Base-by-base conservation (phyloP, 257 asterid species). In the Nicotiana sylvestris region DNA sequence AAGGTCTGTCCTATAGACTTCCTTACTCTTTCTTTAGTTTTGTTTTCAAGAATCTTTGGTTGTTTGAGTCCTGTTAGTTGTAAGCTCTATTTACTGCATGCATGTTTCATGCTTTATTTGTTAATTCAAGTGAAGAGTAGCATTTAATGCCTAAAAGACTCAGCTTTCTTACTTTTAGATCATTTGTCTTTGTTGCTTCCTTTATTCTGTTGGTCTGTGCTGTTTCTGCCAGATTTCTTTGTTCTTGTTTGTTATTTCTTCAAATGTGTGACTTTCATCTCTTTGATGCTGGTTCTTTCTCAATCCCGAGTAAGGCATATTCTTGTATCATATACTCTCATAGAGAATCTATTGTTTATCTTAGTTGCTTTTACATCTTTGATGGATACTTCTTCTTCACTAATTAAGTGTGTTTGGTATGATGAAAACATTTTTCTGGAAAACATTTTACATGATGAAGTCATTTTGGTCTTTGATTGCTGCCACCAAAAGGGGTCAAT, bases 1-100 rank as follows among this genome's bases (percentile, higher is more conserved):
- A 81, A 88, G 96, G 96, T 91, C 85, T 84, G 86, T 66, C 78
- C 84, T 81, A 29, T 77, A 79, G 83, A 77, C 61, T 67, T 84
- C 58, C 80, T 67, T 83, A 66, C 82, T 60, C 85, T 83, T 37
- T 56, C n/a, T 76, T 30, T 58, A 46, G 58, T 43, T 70, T 29
- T 46, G 11, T 49, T 62, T 25, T 72, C 78, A 56, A 46, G 39
- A 49, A 74, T 46, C 79, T 74, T 43, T 74, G 62, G 51, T 32
- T 85, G n/a, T 3, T 68, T 15, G 58, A 56, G 13, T n/a, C 4
- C 2, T 82, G 2, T 51, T 27, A 15, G 64, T n/a, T 74, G 39
- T 27, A 13, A 74, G 25, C 60, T 27, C 27, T 74, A 11, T 74
- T 74, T 74, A 51, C 16, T 74, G 43, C 80, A 51, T 49, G 80